Evolutionary conservation across 2,329 filamentous ascomycete genomes (phyloP), one percentile per base, ranked within the genome.

Genomic region (Byssoonygena ceratinophila): DNA sequence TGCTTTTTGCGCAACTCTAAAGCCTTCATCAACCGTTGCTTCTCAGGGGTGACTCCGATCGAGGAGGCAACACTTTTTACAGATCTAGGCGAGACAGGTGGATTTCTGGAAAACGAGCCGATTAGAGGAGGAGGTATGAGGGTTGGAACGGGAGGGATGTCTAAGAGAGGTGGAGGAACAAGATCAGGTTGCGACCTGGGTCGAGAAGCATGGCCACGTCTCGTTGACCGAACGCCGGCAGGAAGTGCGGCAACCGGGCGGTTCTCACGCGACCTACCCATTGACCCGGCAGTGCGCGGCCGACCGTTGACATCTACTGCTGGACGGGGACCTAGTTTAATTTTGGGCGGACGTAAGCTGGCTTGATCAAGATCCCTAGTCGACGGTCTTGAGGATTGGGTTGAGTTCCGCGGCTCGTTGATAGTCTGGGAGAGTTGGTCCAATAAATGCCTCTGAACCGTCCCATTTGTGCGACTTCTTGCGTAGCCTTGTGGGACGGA

Each of bases 21-120:
- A 6, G 92, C 92, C 71, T 94, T 96, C 87, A 95, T 90, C 57
- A 98, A 74, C 51, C 92, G 79, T 55, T 87, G 82, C 71, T 94
- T 97, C 67, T 98, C 92, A 0, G 87, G 87, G 1, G 87, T 88
- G 62, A 94, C 84, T n/a, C 73, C 71, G 9, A 66, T 75, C 61
- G 67, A 74, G 62, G 63, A 64, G 57, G 69, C 57, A 59, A 72
- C 71, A 66, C 63, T 78, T 67, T 63, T 68, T 62, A 51, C 61
- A 22, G 69, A 71, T 55, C 66, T 63, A 6, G 69, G 68, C 22
- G 69, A 71, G 2, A 41, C 39, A 12, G 55, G 55, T 9, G 51
- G 37, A 65, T 57, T 47, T 63, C 66, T 40, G 63, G 66, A 53
- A 63, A 62, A 23, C 61, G 53, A 43, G n/a, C 54, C 46, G 61